phyloP scores from a whole-genome alignment of 176 grass and related monocot species.

The Bromus sterilis region DNA sequence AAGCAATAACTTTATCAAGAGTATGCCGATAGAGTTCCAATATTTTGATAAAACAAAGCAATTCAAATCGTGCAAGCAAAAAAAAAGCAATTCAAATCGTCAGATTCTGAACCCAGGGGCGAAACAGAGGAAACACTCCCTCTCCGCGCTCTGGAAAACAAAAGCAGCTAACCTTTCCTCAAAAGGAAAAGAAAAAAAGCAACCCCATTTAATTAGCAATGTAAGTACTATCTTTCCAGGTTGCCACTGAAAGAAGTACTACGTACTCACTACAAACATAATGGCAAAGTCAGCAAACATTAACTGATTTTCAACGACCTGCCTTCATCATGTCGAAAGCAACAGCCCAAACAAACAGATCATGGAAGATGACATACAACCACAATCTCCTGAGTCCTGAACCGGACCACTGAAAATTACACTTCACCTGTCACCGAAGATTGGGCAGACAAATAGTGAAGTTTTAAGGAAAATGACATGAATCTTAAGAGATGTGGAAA shows the following conservation, averaged over 20 bases:
- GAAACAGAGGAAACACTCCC: too few species aligned
- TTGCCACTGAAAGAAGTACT: constrained; percentile 19
- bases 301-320: constrained; percentile 23
- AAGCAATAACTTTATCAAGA: too few species aligned
- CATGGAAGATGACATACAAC: constrained; percentile 4
- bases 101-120: too few species aligned
- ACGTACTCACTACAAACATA: constrained; percentile 1
- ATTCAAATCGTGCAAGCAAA: too few species aligned
- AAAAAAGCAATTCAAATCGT: too few species aligned
- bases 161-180: background rate
- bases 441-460: background rate
- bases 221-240: constrained; percentile 7
- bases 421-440: constrained; percentile 9
- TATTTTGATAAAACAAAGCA: too few species aligned
- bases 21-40: too few species aligned
- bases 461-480: background rate
- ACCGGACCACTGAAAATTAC: background rate
- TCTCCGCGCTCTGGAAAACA: too few species aligned
- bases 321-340: constrained; percentile 15
- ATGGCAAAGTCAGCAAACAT: constrained; percentile 3
- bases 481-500: background rate
- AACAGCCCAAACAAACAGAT: constrained; percentile 2
- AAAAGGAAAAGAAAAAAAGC: background rate
- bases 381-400: constrained; percentile 8
- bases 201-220: background rate